Evolutionary conservation across 495 filamentous ascomycete genomes (phyloP).

Genomic region (Aspergillus bridgeri): DNA sequence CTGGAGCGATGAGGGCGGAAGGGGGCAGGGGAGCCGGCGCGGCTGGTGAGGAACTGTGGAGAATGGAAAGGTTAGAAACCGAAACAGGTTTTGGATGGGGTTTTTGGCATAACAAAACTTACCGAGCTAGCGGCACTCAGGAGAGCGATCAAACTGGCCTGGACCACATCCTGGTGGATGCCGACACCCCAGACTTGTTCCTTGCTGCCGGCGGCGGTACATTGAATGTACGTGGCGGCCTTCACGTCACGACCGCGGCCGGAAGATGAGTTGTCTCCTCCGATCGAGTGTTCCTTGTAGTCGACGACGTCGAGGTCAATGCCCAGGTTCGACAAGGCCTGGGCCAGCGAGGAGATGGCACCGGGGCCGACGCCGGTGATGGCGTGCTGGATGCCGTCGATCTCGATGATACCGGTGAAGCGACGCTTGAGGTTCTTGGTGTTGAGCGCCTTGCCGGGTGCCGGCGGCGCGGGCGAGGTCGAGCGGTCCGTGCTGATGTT

Average conservation of each 20-base stretch:
- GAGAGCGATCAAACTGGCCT: constrained; percentile 86
- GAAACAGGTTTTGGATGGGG: too few relatives aligned
- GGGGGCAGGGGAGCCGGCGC: constrained; percentile 43
- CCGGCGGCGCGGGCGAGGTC: constrained; percentile 66
- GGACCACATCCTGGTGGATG: constrained; percentile 91
- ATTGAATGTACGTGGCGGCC: constrained; percentile 93
- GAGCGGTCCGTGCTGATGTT: constrained; percentile 84
- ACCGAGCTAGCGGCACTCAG: constrained; percentile 86
- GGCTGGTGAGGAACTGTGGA: constrained; percentile 44
- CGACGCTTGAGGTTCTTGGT: constrained; percentile 74
- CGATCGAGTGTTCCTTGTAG: constrained; percentile 93
- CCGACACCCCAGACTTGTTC: constrained; percentile 90
- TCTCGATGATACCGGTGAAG: constrained; percentile 83
- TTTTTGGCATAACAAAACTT: too few relatives aligned
- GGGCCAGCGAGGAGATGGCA: constrained; percentile 81
- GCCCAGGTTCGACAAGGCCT: constrained; percentile 75
- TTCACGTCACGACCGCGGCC: constrained; percentile 76
- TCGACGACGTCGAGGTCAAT: constrained; percentile 89
- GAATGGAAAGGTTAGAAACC: too few relatives aligned
- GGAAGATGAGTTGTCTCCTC: neutral
- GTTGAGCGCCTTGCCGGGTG: constrained; percentile 64
- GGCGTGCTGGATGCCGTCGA: constrained; percentile 75
- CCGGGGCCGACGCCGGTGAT: constrained; percentile 84
- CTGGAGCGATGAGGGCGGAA: constrained; percentile 48
- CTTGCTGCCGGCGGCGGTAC: constrained; percentile 63